These are phyloP conservation scores for Nothophoma quercina DNA, from an alignment of 2,329 filamentous ascomycete species.

Conservation along the genomic window DNA sequence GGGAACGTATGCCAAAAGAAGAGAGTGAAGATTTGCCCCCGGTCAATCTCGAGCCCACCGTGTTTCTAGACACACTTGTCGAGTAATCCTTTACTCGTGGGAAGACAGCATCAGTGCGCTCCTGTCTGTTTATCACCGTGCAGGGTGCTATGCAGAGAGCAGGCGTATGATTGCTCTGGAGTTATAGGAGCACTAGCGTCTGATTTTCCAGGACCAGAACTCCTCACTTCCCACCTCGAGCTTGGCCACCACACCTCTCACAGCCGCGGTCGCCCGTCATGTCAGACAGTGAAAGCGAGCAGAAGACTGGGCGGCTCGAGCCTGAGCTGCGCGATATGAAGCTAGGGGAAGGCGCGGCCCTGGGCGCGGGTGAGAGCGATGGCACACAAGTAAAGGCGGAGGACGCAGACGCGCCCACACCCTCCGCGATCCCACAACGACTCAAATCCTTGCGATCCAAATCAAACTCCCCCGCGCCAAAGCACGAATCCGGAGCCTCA, in stretches of 20 bases:
- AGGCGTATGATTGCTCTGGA: constrained; percentile 36
- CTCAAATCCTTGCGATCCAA: constrained; percentile 37
- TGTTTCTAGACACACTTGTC: constrained; percentile 1
- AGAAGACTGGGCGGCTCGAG: constrained; percentile 49
- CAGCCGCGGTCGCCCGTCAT: constrained; percentile 39
- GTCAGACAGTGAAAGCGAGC: constrained; percentile 48
- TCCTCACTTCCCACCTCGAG: constrained; percentile 24
- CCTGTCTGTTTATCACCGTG: constrained; percentile 17
- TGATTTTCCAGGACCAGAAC: constrained; percentile 20
- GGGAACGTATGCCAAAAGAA: constrained; percentile 7
- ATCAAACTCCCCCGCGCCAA: constrained; percentile 44
- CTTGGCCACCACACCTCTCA: constrained; percentile 21
- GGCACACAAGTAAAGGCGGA: constrained; percentile 40
- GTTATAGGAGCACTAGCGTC: constrained; percentile 29
- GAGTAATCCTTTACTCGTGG: not conserved
- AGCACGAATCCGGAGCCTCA: constrained; percentile 44
- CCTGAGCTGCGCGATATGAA: constrained; percentile 56
- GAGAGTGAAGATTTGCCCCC: constrained; percentile 21
- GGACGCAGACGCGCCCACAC: constrained; percentile 37
- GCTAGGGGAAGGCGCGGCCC: constrained; percentile 51
- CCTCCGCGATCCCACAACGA: constrained; percentile 36
- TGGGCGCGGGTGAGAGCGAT: constrained; percentile 26
- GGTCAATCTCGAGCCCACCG: constrained; percentile 8
- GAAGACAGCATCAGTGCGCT: not conserved
- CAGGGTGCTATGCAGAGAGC: constrained; percentile 31